phyloP scores from a whole-genome alignment of 108 stramenopile species.

The Cylindrotheca fusiformis region DNA sequence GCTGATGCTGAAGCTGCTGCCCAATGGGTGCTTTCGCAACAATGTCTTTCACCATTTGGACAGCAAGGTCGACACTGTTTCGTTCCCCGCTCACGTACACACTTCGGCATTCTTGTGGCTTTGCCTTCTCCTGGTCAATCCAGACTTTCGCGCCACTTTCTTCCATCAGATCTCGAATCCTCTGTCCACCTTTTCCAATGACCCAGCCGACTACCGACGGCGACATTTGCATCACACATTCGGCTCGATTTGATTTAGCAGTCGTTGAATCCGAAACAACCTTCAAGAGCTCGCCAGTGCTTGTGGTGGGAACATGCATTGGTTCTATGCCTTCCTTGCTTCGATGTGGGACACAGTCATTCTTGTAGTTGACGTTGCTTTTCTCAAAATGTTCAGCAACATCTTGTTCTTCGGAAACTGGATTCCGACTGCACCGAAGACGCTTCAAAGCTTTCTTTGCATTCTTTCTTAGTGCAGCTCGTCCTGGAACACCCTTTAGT shows the following conservation, averaged over 20 bases:
- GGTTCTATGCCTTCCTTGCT: not conserved
- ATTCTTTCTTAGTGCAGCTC: slow-evolving; percentile 81
- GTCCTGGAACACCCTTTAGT: slow-evolving; percentile 84
- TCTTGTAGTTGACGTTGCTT: not conserved
- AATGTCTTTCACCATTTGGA: slow-evolving; percentile 73
- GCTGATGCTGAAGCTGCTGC: slow-evolving; percentile 5
- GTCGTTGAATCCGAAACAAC: slow-evolving; percentile 16
- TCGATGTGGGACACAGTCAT: too few species aligned
- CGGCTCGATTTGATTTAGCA: slow-evolving; percentile 13
- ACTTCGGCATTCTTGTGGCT: slow-evolving; percentile 62
- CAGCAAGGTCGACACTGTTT: slow-evolving; percentile 67
- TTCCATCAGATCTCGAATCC: slow-evolving; percentile 90
- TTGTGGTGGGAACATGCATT: not conserved
- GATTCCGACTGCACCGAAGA: slow-evolving; percentile 31
- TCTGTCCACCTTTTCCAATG: slow-evolving; percentile 85
- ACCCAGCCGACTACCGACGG: slow-evolving; percentile 86
- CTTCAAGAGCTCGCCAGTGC: slow-evolving; percentile 1
- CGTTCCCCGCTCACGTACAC: slow-evolving; percentile 85
- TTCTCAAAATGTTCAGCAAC: not conserved
- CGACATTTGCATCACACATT: slow-evolving; percentile 29
- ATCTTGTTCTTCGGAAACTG: slow-evolving; percentile 28
- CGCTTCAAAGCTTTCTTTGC: slow-evolving; percentile 89
- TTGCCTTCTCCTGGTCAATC: slow-evolving; percentile 90
- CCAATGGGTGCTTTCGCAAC: slow-evolving; percentile 71
- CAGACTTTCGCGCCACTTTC: slow-evolving; percentile 87